Base-by-base conservation (phyloP, 352 stramenopile genomes). In the Globisporangium megalacanthum region DNA sequence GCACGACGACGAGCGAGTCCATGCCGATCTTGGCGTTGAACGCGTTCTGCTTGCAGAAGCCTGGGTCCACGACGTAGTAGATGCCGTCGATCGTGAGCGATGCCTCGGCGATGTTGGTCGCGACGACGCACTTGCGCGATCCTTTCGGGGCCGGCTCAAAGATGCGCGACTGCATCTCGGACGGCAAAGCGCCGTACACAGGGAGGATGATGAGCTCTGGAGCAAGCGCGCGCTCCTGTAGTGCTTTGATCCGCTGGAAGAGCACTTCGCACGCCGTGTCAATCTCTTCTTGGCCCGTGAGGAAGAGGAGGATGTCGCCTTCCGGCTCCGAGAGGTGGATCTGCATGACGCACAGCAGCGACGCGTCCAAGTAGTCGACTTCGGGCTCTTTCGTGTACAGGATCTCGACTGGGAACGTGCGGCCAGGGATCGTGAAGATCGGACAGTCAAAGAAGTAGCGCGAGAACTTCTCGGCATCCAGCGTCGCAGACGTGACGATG, bases 1-100 rank as follows among this genome's bases (percentile, higher is more conserved):
- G 97, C 17, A 70, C 96, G 14, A 98, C 87, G 52, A 98, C 90
- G n/a, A 99, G 73, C 6, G 96, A 88, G 73, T 99, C 96, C 97
- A 99, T 99, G 55, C 97, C 97, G 69, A 99, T 99, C 68, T 97
- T 97, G 0, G 97, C 92, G 78, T 99, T 99, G 80, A 99, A 99
- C 15, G 99, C 97, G 67, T 99, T 99, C 14, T 99, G 87, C 65
- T 99, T 99, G 74, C 92, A 98, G 68, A 95, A 99, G 3, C 97
- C 97, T 5, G 84, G 83, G 73, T 99, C 97, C 29, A 99, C 97
- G 6, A 99, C 96, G 70, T 99, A 99, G 60, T 96, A 94, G 70
- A 99, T 99, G 42, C 96, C 96, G 66, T 99, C 92, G 4, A 98
- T 91, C 14, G 92, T 98, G 25, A 98, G 77, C 49, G 83, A 96